phyloP scores from a whole-genome alignment of 805 yeast species.

The Kregervanrija fluxuum region DNA sequence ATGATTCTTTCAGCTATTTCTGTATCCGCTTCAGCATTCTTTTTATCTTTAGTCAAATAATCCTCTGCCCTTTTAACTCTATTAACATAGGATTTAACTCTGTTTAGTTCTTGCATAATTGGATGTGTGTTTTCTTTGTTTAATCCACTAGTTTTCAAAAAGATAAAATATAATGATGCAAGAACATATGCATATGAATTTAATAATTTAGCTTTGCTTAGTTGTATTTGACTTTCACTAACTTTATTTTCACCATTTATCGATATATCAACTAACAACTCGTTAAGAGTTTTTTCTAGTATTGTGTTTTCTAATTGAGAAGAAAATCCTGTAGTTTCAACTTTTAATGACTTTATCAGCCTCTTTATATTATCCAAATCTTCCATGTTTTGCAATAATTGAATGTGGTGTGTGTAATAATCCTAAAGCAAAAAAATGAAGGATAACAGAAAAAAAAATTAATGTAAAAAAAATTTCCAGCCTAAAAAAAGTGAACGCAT shows the following conservation, averaged over 20 bases:
- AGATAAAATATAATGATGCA: conserved; percentile 50
- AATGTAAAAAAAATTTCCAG: conserved; percentile 2
- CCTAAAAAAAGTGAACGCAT: not conserved
- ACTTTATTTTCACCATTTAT: conserved; percentile 3
- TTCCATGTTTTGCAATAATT: conserved; percentile 7
- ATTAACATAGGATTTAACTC: conserved; percentile 64
- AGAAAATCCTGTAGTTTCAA: not conserved
- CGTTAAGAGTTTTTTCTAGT: conserved; percentile 7
- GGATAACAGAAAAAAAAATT: conserved; percentile 1
- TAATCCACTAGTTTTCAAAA: conserved; percentile 50
- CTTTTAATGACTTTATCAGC: conserved; percentile 1
- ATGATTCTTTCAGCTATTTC: conserved; percentile 25
- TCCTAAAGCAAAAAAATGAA: not conserved
- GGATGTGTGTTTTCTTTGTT: conserved; percentile 48
- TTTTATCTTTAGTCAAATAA: conserved; percentile 20
- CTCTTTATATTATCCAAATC: conserved; percentile 6
- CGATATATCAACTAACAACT: conserved; percentile 9
- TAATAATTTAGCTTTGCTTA: conserved; percentile 27
- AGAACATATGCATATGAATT: conserved; percentile 42
- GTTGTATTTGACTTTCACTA: conserved; percentile 7
- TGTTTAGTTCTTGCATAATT: conserved; percentile 55
- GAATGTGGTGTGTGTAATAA: not conserved
- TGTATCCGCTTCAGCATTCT: conserved; percentile 13
- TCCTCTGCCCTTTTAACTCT: conserved; percentile 39
- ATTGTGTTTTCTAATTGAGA: conserved; percentile 2